These are phyloP conservation scores for Vitis riparia DNA, from an alignment of 164 flowering plant genomes.

Conservation along the genomic window DNA sequence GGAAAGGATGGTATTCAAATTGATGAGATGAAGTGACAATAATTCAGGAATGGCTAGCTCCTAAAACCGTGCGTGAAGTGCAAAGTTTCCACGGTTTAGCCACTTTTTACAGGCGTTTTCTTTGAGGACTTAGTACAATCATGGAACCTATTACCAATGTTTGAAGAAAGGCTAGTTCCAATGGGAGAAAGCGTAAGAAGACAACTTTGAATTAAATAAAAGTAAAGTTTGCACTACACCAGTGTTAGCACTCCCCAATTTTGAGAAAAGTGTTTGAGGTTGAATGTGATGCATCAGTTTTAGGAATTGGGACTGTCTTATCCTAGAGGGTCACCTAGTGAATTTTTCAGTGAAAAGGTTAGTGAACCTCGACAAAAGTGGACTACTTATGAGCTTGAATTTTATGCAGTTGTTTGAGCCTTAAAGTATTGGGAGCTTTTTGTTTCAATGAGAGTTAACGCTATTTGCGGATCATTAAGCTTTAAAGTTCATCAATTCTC, in stretches of 20 bases:
- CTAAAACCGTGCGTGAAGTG: neutral
- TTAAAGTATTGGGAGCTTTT: conserved; percentile 8
- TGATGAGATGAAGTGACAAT: neutral
- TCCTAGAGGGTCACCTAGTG: conserved; percentile 1
- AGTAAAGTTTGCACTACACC: neutral
- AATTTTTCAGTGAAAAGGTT: conserved; percentile 12
- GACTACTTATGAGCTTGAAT: conserved; percentile 8
- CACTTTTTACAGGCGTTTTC: neutral
- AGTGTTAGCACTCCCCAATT: neutral
- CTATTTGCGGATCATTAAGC: conserved; percentile 9
- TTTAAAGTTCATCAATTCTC: conserved; percentile 6
- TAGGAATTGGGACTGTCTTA: conserved; percentile 1
- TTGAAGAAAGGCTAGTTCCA: conserved; percentile 6
- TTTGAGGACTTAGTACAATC: neutral
- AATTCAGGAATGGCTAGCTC: neutral
- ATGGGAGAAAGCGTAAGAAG: neutral
- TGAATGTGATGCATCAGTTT: conserved; percentile 3
- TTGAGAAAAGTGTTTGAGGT: conserved; percentile 12
- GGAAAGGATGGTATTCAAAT: neutral
- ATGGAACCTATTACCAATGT: neutral
- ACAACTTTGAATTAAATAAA: conserved; percentile 2
- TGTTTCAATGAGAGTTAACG: conserved; percentile 5
- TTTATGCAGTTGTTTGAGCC: neutral
- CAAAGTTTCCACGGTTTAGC: conserved; percentile 1
- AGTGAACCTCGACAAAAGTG: conserved; percentile 2